Percentiles rank a stretch among this genome's conserved stretches.
Evolutionary conservation across 2,329 filamentous ascomycete species (phyloP).

Genomic region (Aspergillus niger): DNA sequence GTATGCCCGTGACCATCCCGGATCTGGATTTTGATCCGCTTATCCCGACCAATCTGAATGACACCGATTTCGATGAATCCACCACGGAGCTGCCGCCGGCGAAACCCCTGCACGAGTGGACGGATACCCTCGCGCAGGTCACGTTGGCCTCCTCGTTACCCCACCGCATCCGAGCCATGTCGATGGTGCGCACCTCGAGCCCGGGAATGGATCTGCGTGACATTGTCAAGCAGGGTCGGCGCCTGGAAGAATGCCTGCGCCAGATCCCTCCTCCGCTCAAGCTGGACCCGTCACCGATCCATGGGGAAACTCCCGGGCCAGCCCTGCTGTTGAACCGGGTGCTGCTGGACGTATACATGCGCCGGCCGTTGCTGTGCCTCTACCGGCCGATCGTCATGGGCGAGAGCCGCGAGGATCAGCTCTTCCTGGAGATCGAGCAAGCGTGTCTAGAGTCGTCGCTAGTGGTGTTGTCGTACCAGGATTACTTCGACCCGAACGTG

Average conservation of each 20-base stretch:
- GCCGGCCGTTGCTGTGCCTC: slow-evolving; percentile 34
- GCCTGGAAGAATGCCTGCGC: slow-evolving; percentile 15
- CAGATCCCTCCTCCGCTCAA: slow-evolving; percentile 14
- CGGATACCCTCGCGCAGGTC: slow-evolving; percentile 18
- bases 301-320: background rate
- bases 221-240: slow-evolving; percentile 12
- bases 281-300: background rate
- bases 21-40: slow-evolving; percentile 39
- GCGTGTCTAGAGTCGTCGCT: slow-evolving; percentile 30
- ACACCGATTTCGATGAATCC: slow-evolving; percentile 45
- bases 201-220: slow-evolving; percentile 13
- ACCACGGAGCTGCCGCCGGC: slow-evolving; percentile 30
- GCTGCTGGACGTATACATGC: slow-evolving; percentile 31
- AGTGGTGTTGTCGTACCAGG: slow-evolving; percentile 32
- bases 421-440: slow-evolving; percentile 24
- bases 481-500: slow-evolving; percentile 35
- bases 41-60: slow-evolving; percentile 44
- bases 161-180: slow-evolving; percentile 20
- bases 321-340: slow-evolving; percentile 22
- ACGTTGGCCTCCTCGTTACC: slow-evolving; percentile 19
- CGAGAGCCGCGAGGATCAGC: slow-evolving; percentile 13
- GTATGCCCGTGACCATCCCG: slow-evolving; percentile 43
- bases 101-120: slow-evolving; percentile 27
- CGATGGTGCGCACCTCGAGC: slow-evolving; percentile 6
- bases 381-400: slow-evolving; percentile 28